Conservation (phyloP, 2,329 filamentous ascomycete species). For the Colletotrichum incanum region DNA sequence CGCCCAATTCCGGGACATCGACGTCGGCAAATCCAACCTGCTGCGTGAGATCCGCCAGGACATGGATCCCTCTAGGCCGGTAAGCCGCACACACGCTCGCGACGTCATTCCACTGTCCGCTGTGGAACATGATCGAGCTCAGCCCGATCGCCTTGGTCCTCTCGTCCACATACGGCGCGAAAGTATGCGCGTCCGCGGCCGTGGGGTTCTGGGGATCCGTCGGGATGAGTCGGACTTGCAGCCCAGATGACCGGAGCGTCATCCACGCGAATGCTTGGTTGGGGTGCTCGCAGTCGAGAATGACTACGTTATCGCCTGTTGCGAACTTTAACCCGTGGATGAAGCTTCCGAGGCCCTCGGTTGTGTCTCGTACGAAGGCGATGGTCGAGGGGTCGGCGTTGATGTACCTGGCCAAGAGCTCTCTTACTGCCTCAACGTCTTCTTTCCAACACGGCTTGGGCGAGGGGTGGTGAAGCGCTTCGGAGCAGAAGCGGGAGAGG, state of each 20-base stretch:
- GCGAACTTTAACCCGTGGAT: slow-evolving; percentile 46
- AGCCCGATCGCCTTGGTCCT: slow-evolving; percentile 51
- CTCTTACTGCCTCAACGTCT: slow-evolving; percentile 14
- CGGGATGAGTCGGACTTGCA: slow-evolving; percentile 50
- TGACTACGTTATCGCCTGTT: slow-evolving; percentile 52
- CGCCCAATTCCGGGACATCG: slow-evolving; percentile 46
- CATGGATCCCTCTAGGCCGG: slow-evolving; percentile 49
- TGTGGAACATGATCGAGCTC: slow-evolving; percentile 53
- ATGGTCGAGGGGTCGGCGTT: slow-evolving; percentile 47
- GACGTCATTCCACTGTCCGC: slow-evolving; percentile 52
- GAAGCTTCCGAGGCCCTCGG: slow-evolving; percentile 51
- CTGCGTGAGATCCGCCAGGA: slow-evolving; percentile 52
- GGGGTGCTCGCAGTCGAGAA: slow-evolving; percentile 52
- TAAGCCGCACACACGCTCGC: slow-evolving; percentile 48
- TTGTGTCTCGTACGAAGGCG: slow-evolving; percentile 53
- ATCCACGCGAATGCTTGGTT: slow-evolving; percentile 52
- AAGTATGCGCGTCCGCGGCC: slow-evolving; percentile 45
- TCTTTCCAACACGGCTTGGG: slow-evolving; percentile 45
- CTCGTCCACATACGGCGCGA: slow-evolving; percentile 50
- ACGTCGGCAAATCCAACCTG: slow-evolving; percentile 52
- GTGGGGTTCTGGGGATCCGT: slow-evolving; percentile 37
- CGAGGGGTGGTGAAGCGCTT: slow-evolving; percentile 46
- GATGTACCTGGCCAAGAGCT: slow-evolving; percentile 49
- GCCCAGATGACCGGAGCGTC: slow-evolving; percentile 46
- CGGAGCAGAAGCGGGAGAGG: slow-evolving; percentile 47